Percentiles rank a stretch among this genome's conserved stretches.
These are phyloP conservation scores for Pythium graminicola DNA, from an alignment of 352 stramenopile species.

Conservation along the genomic window DNA sequence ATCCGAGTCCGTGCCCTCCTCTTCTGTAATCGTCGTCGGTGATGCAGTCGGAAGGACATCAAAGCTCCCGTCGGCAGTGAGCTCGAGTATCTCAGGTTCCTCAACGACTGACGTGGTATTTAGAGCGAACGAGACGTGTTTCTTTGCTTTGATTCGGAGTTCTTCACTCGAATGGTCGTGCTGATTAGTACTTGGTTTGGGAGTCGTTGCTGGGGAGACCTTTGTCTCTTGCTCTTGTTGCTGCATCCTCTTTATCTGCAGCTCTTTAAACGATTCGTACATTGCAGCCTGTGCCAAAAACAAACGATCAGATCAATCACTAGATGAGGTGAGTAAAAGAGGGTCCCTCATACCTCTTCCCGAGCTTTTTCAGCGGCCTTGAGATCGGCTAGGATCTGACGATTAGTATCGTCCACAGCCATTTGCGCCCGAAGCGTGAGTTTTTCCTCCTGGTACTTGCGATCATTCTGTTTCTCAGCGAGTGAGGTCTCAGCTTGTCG, in stretches of 20 bases:
- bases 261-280: conserved; percentile 63
- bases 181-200: neutral
- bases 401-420: conserved; percentile 68
- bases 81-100: conserved; percentile 34
- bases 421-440: conserved; percentile 73
- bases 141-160: neutral
- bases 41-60: conserved; percentile 25
- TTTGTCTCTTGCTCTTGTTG: neutral
- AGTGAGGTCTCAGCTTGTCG: conserved; percentile 32
- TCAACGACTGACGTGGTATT: conserved; percentile 1
- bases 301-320: neutral
- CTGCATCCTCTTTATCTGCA: conserved; percentile 28
- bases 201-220: neutral
- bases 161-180: neutral
- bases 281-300: conserved; percentile 33
- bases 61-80: conserved; percentile 46
- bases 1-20: neutral
- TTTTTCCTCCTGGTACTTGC: conserved; percentile 60
- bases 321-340: neutral
- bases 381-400: conserved; percentile 60
- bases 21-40: conserved; percentile 1
- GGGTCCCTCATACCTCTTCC: conserved; percentile 45
- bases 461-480: conserved; percentile 42
- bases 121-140: conserved; percentile 34
- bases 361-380: conserved; percentile 72